Evolutionary conservation across 2,329 filamentous ascomycete genomes (phyloP).

Genomic region (Neurospora sp.): DNA sequence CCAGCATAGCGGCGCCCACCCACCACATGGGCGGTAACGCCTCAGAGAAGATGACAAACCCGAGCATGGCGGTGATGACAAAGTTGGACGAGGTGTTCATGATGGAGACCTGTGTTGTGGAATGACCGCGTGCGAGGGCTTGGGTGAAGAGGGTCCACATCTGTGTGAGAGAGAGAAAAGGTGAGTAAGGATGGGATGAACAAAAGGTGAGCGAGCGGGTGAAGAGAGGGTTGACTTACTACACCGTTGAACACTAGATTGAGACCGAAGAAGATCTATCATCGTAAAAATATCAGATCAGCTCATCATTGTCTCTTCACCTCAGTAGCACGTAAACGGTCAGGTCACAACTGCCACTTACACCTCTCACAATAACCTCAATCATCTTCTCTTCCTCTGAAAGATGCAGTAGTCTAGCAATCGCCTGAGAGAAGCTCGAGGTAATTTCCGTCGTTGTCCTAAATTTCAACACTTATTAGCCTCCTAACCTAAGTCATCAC

Average conservation of each 20-base stretch:
- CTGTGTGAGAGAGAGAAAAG: constrained; percentile 24
- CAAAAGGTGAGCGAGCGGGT: neutral
- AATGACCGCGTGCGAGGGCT: constrained; percentile 63
- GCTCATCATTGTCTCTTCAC: neutral
- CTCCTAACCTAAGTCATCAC: neutral
- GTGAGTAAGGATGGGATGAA: constrained; percentile 3
- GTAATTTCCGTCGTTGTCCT: constrained; percentile 51
- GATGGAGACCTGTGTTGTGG: constrained; percentile 70
- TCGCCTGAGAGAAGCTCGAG: constrained; percentile 32
- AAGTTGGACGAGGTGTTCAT: constrained; percentile 80
- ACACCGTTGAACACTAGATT: constrained; percentile 68
- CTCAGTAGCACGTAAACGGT: neutral
- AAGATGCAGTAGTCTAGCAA: constrained; percentile 37
- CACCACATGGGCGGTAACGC: constrained; percentile 66
- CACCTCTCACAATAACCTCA: constrained; percentile 39
- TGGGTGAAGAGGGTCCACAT: constrained; percentile 82
- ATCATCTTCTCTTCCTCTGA: constrained; percentile 30
- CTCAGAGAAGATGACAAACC: constrained; percentile 62
- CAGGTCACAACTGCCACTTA: constrained; percentile 26
- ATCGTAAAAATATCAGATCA: constrained; percentile 1
- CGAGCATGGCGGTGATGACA: constrained; percentile 64
- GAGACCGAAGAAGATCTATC: constrained; percentile 61
- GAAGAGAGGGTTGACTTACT: constrained; percentile 29
- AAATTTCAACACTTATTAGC: neutral
- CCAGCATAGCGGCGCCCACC: constrained; percentile 60